Base-by-base conservation (phyloP, 306 rosid species). In the Quercus rubra region DNA sequence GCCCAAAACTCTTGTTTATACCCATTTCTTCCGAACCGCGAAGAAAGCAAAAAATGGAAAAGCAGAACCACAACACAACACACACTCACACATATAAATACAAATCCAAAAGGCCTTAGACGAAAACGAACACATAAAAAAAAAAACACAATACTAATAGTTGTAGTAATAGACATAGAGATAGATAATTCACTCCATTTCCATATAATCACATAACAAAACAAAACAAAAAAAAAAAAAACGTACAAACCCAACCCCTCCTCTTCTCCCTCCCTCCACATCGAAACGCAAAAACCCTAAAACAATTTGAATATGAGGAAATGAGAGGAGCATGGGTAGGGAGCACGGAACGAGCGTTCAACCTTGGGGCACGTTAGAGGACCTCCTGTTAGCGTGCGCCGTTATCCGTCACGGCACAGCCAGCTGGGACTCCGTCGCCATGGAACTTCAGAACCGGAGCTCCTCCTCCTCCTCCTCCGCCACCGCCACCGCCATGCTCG, bases 331-430 rank as follows among this genome's bases (percentile, higher is more conserved):
- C 82, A 87, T 87, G 90, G 86, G 73, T 73, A 78, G 70, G 82
- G 79, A 81, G 79, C 86, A 77, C 81, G 80, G 77, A 85, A 73
- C 78, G 76, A 88, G 80, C 83, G 82, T 74, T 55, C 81, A 79
- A 61, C 86, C 67, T n/a, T 88, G 92, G 92, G 87, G 88, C 62
- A 88, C 90, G 82, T 78, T 82, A 66, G 87, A 84, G 85, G 92
- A 86, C 71, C 90, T 88, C n/a, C 69, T 88, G 82, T 82, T 88
- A 7, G 90, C 86, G 20, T 84, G 63, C 87, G 92, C 90, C 79
- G 92, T 88, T 4, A 77, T 74, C 75, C 89, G 86, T 28, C 88
- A 86, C 79, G 88, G 90, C 30, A 72, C 88, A 72, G 31, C 59
- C 28, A 57, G 75, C 69, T 88, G 92, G 92, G 88, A 88, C 38